Base-by-base conservation (phyloP, 1,139 yeast genomes). In the Wickerhamomyces sp. region DNA sequence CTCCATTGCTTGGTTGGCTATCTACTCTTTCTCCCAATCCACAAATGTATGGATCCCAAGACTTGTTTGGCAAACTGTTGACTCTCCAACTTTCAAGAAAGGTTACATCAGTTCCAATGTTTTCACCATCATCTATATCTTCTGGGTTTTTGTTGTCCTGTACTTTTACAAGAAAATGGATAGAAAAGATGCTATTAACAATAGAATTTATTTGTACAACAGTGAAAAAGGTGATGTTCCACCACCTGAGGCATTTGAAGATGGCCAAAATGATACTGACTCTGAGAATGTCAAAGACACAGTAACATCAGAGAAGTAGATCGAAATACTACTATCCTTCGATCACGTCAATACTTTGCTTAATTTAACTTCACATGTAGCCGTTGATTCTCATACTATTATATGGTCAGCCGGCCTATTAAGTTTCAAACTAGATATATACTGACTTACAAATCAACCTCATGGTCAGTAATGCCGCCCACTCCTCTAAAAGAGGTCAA, bases 91-190 rank as follows among this genome's bases (percentile, higher is more conserved):
- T 30, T 76, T 59, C 48, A 58, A 59, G 30, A 68, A 64, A 33
- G 83, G 82, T 35, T 77, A 63, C 51, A 54, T 65, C 2, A 74
- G 66, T 48, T 19, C 30, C 10, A 13, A 7, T 47, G 68, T 18
- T 61, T 71, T 41, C 79, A 76, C 5, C 63, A 68, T 29, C 58
- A 70, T 15, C 16, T 63, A 75, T 39, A 53, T 64, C 21, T 31
- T 68, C 5, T 72, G 77, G 76, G 65, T 77, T 0, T 57, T 71
- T 32, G 61, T 72, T 9, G 79, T 73, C 7, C 63, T 75, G 42
- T 70, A 61, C 48, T 64, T 72, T 41, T 78, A 76, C 60, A 78
- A 78, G 55, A 64, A 66, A 31, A 72, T 75, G 36, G 85, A 79
- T 50, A 64, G 68, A 37, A 55, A 55, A 32, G 52, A 65, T 40